phyloP scores from a whole-genome alignment of 2,329 filamentous ascomycete species.

The Ceratocystiopsis brevicomis region DNA sequence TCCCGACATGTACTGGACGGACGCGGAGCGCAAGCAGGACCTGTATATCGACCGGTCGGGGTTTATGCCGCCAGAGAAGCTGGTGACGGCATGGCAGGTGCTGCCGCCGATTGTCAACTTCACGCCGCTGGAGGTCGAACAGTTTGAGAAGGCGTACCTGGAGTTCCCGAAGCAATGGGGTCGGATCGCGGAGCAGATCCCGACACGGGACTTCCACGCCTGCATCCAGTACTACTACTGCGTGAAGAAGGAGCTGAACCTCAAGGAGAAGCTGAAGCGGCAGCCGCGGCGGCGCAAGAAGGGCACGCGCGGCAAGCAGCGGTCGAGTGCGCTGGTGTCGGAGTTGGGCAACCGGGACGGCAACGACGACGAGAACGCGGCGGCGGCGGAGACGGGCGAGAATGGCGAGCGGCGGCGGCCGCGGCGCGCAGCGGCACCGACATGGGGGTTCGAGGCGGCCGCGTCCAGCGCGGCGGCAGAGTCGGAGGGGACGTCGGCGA shows the following conservation, averaged over 20 bases:
- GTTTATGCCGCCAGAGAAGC: conserved; percentile 42
- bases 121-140: conserved; percentile 46
- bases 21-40: conserved; percentile 37
- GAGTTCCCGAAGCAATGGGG: conserved; percentile 71
- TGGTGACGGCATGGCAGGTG: conserved; percentile 53
- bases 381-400: conserved; percentile 29
- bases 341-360: conserved; percentile 43
- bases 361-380: conserved; percentile 32
- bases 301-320: conserved; percentile 35
- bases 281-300: conserved; percentile 41
- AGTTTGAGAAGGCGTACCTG: conserved; percentile 57
- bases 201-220: conserved; percentile 52
- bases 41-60: conserved; percentile 49
- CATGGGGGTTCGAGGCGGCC: conserved; percentile 44
- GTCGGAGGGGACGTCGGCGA: conserved; percentile 37
- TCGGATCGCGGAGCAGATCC: conserved; percentile 49
- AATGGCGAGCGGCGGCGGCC: conserved; percentile 41
- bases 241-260: conserved; percentile 54
- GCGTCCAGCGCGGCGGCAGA: conserved; percentile 21
- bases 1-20: conserved; percentile 48
- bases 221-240: conserved; percentile 79
- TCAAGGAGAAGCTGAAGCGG: conserved; percentile 57
- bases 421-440: conserved; percentile 49
- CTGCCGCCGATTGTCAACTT: conserved; percentile 59
- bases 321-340: conserved; percentile 45